These are phyloP conservation scores for Mallotus nudiflorus DNA, from an alignment of 345 rosid species.

Conservation along the genomic window DNA sequence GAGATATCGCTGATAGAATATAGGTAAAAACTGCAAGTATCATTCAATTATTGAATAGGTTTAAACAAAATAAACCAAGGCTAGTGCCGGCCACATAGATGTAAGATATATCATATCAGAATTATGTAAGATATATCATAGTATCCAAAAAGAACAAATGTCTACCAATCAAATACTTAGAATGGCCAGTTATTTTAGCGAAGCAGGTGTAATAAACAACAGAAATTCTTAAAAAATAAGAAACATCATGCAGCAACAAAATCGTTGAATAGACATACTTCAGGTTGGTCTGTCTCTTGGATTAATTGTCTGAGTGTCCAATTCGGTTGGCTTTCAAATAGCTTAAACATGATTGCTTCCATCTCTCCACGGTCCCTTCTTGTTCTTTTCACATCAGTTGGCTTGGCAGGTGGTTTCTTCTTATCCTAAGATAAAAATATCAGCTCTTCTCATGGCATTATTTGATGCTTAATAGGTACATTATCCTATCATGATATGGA, in stretches of 20 bases:
- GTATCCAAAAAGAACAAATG: neutral
- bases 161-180: neutral
- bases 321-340: constrained; percentile 83
- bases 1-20: neutral
- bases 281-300: constrained; percentile 92
- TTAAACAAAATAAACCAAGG: neutral
- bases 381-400: constrained; percentile 69
- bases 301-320: constrained; percentile 78
- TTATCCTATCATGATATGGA: neutral
- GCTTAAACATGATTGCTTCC: constrained; percentile 74
- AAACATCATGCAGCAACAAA: neutral
- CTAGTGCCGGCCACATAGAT: neutral
- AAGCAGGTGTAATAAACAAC: neutral
- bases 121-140: neutral
- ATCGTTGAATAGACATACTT: constrained; percentile 42
- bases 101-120: neutral
- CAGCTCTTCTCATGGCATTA: constrained; percentile 18
- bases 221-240: neutral
- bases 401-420: constrained; percentile 59
- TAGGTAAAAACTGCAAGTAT: neutral
- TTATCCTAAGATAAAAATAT: constrained; percentile 56
- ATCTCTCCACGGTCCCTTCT: constrained; percentile 91
- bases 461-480: constrained; percentile 9
- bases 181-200: too few species aligned
- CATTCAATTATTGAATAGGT: neutral